Evolutionary conservation across 2,329 filamentous ascomycete genomes (phyloP).

Genomic region (Akanthomyces lecanii): DNA sequence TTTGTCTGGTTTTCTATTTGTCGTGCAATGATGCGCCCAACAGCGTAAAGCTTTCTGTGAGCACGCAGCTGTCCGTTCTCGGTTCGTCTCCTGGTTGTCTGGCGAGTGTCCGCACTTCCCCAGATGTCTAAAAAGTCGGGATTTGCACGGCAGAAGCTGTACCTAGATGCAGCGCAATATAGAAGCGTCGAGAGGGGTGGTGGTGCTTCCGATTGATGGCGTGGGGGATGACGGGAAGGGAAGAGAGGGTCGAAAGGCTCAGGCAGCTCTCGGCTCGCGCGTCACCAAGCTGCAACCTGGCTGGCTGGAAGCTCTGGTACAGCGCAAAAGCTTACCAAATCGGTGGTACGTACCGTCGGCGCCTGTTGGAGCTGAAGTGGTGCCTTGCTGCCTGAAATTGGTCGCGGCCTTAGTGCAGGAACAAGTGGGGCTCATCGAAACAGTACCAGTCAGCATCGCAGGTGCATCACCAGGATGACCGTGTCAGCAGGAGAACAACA

Average conservation of each 20-base stretch:
- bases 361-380: conserved; percentile 6
- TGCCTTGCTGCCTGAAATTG: conserved; percentile 23
- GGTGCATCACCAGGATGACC: too few species aligned
- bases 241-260: conserved; percentile 27
- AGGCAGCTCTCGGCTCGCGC: conserved; percentile 43
- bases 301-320: conserved; percentile 9
- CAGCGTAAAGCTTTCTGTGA: background rate
- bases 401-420: background rate
- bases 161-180: background rate
- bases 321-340: conserved; percentile 16
- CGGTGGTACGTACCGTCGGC: conserved; percentile 18
- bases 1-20: background rate
- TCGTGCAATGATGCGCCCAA: background rate
- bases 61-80: background rate
- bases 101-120: background rate
- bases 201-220: conserved; percentile 16
- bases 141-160: background rate
- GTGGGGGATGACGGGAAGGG: conserved; percentile 22
- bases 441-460: background rate
- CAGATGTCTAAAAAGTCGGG: background rate
- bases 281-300: conserved; percentile 30
- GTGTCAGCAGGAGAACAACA: too few species aligned
- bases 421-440: background rate
- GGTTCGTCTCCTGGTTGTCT: background rate
- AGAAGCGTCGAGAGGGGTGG: conserved; percentile 4